Conservation (phyloP, 768 basidiomycete genomes). For the Podaxis pistillaris region DNA sequence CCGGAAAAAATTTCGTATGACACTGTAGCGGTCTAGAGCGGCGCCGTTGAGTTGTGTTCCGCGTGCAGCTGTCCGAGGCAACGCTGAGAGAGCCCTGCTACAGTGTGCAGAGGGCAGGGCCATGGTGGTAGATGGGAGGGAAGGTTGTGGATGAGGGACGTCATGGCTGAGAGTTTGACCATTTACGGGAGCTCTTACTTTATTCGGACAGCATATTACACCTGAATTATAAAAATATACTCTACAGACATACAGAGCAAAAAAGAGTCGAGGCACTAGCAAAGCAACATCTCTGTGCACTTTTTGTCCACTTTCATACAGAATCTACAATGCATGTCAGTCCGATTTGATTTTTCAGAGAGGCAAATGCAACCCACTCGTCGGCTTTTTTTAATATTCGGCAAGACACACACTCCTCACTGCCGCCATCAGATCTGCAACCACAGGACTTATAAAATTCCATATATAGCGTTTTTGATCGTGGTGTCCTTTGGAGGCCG, state of each 20-base stretch:
- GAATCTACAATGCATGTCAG: background rate
- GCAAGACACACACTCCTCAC: background rate
- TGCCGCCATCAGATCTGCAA: background rate
- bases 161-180: constrained; percentile 1
- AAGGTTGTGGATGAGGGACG: background rate
- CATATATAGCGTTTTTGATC: background rate
- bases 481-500: background rate
- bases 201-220: background rate
- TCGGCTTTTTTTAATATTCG: constrained; percentile 3
- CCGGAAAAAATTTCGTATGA: constrained; percentile 58
- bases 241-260: background rate
- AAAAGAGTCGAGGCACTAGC: background rate
- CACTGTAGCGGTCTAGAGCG: constrained; percentile 52
- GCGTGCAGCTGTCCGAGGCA: background rate
- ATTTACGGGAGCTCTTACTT: background rate
- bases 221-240: background rate
- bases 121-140: background rate
- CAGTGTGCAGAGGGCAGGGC: background rate
- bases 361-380: background rate
- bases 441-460: background rate
- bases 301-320: background rate
- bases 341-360: background rate
- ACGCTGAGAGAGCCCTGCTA: background rate
- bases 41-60: background rate
- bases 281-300: background rate